Conservation (phyloP, 2,329 filamentous ascomycete species). For the Ceratocystis cubensis region DNA sequence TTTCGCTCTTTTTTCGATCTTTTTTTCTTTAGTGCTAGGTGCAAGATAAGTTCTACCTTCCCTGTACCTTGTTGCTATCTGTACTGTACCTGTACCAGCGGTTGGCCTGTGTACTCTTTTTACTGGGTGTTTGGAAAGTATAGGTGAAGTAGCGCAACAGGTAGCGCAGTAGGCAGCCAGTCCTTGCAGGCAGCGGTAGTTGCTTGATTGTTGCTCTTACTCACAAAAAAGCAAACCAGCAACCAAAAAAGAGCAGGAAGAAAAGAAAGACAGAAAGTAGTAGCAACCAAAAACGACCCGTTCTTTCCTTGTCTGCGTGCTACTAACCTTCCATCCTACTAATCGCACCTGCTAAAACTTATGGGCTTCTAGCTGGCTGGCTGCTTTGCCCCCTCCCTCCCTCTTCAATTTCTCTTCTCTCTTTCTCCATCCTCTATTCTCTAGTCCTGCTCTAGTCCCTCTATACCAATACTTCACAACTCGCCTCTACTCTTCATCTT, state of each 20-base stretch:
- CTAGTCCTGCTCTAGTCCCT: background rate
- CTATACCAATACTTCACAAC: background rate
- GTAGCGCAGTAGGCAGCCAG: background rate
- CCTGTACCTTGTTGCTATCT: background rate
- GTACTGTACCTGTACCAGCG: background rate
- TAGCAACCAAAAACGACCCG: background rate
- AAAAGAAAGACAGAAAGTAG: background rate
- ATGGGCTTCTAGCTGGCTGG: no score
- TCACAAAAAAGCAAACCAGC: background rate
- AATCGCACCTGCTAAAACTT: no score
- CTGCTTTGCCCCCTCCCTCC: background rate
- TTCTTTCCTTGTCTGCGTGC: constrained; percentile 5
- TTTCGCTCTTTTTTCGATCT: background rate
- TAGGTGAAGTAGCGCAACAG: background rate
- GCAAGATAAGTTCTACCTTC: background rate
- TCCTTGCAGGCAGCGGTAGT: no score
- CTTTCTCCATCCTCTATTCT: background rate
- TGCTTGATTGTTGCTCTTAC: background rate
- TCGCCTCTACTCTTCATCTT: background rate
- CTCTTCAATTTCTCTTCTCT: constrained; percentile 5
- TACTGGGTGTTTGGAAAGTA: background rate
- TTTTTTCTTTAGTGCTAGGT: background rate
- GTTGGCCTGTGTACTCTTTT: background rate
- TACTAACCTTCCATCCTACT: background rate
- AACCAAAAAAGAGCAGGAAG: background rate